phyloP scores from a whole-genome alignment of 1,139 yeast genomes.

The Hanseniaspora uvarum region DNA sequence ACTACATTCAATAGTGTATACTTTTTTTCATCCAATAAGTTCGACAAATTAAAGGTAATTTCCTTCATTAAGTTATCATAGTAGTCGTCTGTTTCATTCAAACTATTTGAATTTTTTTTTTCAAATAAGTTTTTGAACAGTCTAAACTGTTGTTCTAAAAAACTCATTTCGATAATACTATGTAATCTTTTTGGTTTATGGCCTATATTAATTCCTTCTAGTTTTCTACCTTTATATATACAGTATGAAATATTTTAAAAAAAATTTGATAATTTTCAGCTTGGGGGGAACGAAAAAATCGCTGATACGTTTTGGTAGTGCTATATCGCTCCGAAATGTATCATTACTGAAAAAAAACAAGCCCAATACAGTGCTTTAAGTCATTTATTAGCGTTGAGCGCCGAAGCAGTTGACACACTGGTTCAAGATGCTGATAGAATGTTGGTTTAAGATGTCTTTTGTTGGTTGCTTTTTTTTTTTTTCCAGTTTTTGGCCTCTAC shows the following conservation, averaged over 20 bases:
- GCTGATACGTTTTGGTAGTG: neutral
- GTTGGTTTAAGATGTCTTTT: no score
- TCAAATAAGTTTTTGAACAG: constrained; percentile 3
- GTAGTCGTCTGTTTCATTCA: constrained; percentile 4
- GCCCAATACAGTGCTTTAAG: no score
- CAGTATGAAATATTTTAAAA: neutral
- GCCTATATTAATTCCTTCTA: neutral
- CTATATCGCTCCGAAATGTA: neutral
- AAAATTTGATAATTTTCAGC: neutral
- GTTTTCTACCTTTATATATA: neutral
- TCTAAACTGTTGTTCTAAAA: constrained; percentile 8
- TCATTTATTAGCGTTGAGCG: no score
- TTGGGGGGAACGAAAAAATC: no score
- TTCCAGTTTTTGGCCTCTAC: no score
- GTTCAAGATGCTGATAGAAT: no score
- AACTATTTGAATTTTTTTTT: neutral
- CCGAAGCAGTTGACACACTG: no score
- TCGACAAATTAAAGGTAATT: neutral
- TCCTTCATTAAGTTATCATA: constrained; percentile 8
- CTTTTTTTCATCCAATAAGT: constrained; percentile 21
- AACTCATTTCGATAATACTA: neutral
- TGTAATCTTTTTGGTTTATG: neutral
- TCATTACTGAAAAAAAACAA: neutral
- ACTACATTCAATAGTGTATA: constrained; percentile 46
- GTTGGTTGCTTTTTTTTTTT: no score